These are phyloP conservation scores for Aphanomyces invadans DNA, from an alignment of 352 stramenopile species.

Conservation along the genomic window DNA sequence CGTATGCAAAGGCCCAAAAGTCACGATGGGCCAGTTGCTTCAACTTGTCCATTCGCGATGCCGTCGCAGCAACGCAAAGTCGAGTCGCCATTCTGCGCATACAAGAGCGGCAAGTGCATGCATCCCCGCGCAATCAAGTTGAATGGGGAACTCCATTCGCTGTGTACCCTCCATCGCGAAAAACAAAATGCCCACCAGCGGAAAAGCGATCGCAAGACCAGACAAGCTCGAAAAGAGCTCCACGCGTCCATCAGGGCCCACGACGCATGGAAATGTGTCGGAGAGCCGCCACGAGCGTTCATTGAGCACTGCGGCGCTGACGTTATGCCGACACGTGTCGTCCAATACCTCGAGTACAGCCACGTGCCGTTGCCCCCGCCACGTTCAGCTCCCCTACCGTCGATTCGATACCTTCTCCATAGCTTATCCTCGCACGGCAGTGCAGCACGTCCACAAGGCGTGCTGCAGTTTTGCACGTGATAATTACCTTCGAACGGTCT, in stretches of 20 bases:
- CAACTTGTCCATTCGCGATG: too few species aligned
- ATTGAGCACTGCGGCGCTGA: too few species aligned
- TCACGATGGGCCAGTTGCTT: too few species aligned
- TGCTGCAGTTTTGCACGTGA: neutral
- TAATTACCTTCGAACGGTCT: too few species aligned
- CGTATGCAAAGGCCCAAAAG: neutral
- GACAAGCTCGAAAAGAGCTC: neutral
- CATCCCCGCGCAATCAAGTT: constrained; percentile 35
- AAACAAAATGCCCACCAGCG: constrained; percentile 65
- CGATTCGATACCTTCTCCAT: neutral
- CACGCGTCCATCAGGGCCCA: neutral
- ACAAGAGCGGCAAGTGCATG: constrained; percentile 28
- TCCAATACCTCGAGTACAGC: too few species aligned
- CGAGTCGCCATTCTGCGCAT: neutral
- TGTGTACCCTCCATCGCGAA: constrained; percentile 51
- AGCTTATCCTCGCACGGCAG: too few species aligned
- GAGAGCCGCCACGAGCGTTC: neutral
- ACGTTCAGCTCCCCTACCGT: neutral
- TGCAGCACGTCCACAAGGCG: neutral
- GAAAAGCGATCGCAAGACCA: constrained; percentile 17
- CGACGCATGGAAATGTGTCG: neutral
- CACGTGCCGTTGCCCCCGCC: neutral
- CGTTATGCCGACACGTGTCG: too few species aligned
- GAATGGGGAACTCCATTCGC: constrained; percentile 43
- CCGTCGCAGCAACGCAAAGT: neutral